Evolutionary conservation across 768 basidiomycete genomes (phyloP), one percentile per base, ranked within the genome.

Genomic region (Amanita polypyramis): DNA sequence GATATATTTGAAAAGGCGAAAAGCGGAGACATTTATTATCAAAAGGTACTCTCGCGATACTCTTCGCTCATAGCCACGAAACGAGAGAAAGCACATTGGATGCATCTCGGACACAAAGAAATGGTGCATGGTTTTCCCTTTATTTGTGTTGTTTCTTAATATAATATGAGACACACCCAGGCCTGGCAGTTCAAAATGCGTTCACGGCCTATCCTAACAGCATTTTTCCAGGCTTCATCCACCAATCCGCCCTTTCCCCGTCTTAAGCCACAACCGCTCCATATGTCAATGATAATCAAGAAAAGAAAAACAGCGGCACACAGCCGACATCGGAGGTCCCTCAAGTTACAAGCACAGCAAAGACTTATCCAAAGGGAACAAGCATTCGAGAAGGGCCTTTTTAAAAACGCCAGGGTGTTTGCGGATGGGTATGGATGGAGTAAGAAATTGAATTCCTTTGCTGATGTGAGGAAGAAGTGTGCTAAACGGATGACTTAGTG

Each of bases 241-340:
- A 77, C 64, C 62, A 78, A 90, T 58, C 70, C 65, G 0, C 87
- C 90, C 1, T 73, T 96, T 11, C 90, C 90, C 0, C 78, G 87
- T 0, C 66, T 96, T 55, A 78, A 74, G 34, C 89, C 87, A 0
- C 90, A 95, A 52, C 93, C 94, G 0, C 55, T 65, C 4, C 68
- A 73, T n/a, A 75, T 92, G 38, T 71, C 76, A 1, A 73, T 76
- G 60, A 88, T 92, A 68, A 86, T 94, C 29, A 59, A 65, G 7
- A 65, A 66, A 21, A 67, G 77, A 2, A 61, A 62, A 30, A 47
- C 51, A 17, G 63, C 65, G 2, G 56, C 69, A n/a, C 60, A 69
- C 5, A 62, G 65, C 30, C 73, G 86, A 4, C 53, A 70, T n/a
- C 63, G 56, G 23, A 62, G 60, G 43, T 59, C 62, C 7, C 59